Evolutionary conservation across 306 rosid species (phyloP).

Genomic region (Lithocarpus polystachyus): DNA sequence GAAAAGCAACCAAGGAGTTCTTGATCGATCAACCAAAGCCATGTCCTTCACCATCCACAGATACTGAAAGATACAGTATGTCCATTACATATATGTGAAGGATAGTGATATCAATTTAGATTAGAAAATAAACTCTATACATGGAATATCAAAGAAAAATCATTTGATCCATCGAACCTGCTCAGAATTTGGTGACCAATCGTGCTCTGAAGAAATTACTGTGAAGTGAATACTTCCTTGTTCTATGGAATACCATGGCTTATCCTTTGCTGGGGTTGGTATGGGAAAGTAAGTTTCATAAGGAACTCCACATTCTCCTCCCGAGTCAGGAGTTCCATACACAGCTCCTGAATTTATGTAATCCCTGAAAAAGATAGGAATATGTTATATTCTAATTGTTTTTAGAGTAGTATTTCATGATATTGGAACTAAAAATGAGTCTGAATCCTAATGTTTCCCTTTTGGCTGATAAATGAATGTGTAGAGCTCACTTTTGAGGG

Average conservation of each 20-base stretch:
- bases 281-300: constrained; percentile 81
- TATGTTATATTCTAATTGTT: too few species aligned
- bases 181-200: constrained; percentile 53
- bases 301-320: constrained; percentile 90
- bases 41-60: constrained; percentile 75
- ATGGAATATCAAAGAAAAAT: neutral
- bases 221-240: constrained; percentile 76
- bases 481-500: too few species aligned
- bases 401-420: too few species aligned
- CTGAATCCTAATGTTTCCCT: too few species aligned
- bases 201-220: constrained; percentile 79
- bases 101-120: constrained; percentile 4
- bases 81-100: neutral
- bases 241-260: constrained; percentile 94
- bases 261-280: constrained; percentile 70
- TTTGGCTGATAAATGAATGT: too few species aligned
- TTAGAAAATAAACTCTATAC: neutral
- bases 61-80: constrained; percentile 39
- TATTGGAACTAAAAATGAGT: too few species aligned
- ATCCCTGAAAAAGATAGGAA: constrained; percentile 42
- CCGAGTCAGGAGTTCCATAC: constrained; percentile 66
- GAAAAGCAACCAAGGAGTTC: constrained; percentile 82
- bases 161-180: constrained; percentile 44
- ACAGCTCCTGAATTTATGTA: constrained; percentile 52
- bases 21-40: constrained; percentile 70